These are phyloP conservation scores for Tulasnella sp. DNA, from an alignment of 768 basidiomycete species.

Conservation along the genomic window DNA sequence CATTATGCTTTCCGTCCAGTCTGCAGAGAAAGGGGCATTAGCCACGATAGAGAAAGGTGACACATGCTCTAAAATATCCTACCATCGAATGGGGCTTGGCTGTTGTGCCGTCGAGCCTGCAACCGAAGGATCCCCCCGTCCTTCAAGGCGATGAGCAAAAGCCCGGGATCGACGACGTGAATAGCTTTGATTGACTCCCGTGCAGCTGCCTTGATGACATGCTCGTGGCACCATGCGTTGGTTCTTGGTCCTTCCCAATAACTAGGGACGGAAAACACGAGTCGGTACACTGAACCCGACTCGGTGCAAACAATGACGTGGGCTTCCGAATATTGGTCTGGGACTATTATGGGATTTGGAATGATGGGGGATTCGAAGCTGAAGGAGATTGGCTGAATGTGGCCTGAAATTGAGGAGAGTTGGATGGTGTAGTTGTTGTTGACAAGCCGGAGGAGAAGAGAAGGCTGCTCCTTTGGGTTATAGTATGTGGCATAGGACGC, in stretches of 20 bases:
- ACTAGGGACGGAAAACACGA: conserved; percentile 59
- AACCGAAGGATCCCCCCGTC: conserved; percentile 32
- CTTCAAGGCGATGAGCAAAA: conserved; percentile 33
- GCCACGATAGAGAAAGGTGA: neutral
- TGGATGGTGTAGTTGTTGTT: conserved; percentile 72
- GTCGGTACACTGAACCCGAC: conserved; percentile 66
- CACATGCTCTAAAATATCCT: neutral
- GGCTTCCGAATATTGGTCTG: conserved; percentile 51
- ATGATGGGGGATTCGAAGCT: conserved; percentile 69
- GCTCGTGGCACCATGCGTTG: conserved; percentile 56
- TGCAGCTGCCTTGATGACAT: conserved; percentile 55
- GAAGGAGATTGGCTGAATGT: conserved; percentile 66
- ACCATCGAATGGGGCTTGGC: conserved; percentile 25
- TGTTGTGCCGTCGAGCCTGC: conserved; percentile 17
- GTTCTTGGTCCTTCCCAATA: conserved; percentile 30
- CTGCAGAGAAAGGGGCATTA: conserved; percentile 40
- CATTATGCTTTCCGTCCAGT: conserved; percentile 66
- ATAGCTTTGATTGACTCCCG: conserved; percentile 44
- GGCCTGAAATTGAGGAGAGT: conserved; percentile 65
- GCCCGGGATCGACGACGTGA: conserved; percentile 31
- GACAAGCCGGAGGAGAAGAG: conserved; percentile 66
- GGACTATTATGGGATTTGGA: conserved; percentile 60
- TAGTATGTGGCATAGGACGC: conserved; percentile 61
- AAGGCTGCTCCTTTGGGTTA: conserved; percentile 58
- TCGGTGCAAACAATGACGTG: conserved; percentile 68